These are phyloP conservation scores for Ramaria rubella DNA, from an alignment of 768 basidiomycete genomes.

Conservation along the genomic window DNA sequence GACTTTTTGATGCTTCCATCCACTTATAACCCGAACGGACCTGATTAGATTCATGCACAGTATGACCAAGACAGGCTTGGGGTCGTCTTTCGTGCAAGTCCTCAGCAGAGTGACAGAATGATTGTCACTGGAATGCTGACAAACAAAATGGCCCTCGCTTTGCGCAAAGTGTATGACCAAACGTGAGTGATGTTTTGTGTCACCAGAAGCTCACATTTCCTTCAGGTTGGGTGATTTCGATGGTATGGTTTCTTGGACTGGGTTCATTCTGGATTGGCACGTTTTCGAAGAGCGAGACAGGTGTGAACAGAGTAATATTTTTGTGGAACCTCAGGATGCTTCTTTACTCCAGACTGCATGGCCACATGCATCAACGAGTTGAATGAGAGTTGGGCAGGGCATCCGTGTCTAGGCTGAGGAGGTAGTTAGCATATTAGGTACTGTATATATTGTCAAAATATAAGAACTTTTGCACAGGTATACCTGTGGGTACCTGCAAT, in stretches of 20 bases:
- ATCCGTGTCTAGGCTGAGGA: too few relatives aligned
- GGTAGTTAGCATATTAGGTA: too few relatives aligned
- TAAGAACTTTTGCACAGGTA: too few relatives aligned
- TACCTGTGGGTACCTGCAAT: too few relatives aligned
- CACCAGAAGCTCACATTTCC: constrained; percentile 4
- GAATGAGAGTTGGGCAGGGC: too few relatives aligned
- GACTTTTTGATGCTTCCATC: too few relatives aligned
- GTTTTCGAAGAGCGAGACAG: constrained; percentile 3
- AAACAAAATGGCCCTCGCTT: constrained; percentile 99
- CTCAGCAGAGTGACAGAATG: constrained; percentile 96
- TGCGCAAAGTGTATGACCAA: constrained; percentile 95
- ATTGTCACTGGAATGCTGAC: constrained; percentile 98
- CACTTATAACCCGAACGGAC: too few relatives aligned
- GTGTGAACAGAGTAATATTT: background rate
- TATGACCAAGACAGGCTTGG: constrained; percentile 98
- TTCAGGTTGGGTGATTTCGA: constrained; percentile 95
- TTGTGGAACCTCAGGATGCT: background rate
- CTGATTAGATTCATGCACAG: too few relatives aligned
- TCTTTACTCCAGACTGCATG: too few relatives aligned
- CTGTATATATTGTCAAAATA: too few relatives aligned
- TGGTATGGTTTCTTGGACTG: constrained; percentile 98
- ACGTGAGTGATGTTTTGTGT: constrained; percentile 82
- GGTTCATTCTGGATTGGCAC: constrained; percentile 75
- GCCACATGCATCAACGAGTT: too few relatives aligned
- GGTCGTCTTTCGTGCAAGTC: constrained; percentile 98